Percentiles rank a stretch among this genome's conserved stretches.
Conservation (phyloP, 495 filamentous ascomycete genomes). For the Penicillium angulare region DNA sequence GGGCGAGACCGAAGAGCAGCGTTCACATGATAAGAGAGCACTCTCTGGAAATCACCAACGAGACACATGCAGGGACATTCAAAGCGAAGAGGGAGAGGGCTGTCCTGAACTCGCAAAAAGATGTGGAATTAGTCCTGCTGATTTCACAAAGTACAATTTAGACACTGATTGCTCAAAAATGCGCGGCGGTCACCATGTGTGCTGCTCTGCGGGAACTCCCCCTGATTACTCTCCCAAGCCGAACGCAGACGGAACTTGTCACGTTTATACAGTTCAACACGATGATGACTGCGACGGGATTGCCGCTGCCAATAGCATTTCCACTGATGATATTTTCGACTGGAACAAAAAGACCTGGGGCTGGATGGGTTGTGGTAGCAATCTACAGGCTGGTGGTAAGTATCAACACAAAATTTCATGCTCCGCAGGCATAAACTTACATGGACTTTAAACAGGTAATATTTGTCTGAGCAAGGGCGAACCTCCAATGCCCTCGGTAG, state of each 20-base stretch:
- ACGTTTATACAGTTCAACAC: constrained; percentile 15
- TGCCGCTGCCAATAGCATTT: constrained; percentile 28
- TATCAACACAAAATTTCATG: too few species aligned
- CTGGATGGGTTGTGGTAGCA: constrained; percentile 1
- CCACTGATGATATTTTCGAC: constrained; percentile 23
- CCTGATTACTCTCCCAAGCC: constrained; percentile 38
- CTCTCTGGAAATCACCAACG: too few species aligned
- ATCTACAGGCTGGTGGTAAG: too few species aligned
- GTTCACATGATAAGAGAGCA: too few species aligned
- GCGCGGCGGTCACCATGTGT: constrained; percentile 37
- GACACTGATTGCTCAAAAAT: constrained; percentile 33
- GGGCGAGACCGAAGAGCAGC: too few species aligned
- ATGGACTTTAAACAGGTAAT: too few species aligned
- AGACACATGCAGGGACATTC: neutral
- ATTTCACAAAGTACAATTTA: constrained; percentile 43
- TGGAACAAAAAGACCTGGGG: constrained; percentile 47
- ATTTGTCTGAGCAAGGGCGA: constrained; percentile 46
- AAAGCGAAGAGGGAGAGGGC: neutral
- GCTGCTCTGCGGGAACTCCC: constrained; percentile 42
- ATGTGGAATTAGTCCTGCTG: constrained; percentile 32
- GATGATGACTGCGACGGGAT: constrained; percentile 31
- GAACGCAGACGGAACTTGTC: constrained; percentile 43
- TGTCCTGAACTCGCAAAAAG: neutral
- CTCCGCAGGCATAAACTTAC: too few species aligned
- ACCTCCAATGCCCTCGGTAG: constrained; percentile 38